Base-by-base conservation (phyloP, 371 early-diverging fungal species). In the Chytridium lagenaria region DNA sequence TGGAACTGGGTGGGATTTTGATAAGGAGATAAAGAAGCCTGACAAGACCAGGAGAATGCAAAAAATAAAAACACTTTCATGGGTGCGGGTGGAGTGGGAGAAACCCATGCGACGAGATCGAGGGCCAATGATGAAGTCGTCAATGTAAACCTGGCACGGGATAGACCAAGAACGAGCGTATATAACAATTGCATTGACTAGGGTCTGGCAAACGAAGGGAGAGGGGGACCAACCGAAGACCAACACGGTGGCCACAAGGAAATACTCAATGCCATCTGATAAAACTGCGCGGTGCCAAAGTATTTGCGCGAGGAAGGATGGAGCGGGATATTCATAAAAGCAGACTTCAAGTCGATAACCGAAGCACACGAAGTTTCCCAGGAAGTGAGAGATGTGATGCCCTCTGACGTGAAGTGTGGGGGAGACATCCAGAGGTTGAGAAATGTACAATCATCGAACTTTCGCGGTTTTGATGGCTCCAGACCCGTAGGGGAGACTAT, bases 171-270 rank as follows among this genome's bases (percentile, higher is more conserved):
- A 19, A 19, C 52, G 44, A 15, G 52, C 34, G 1, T 1, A 50
- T 2, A 26, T 1, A 7, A 68, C 68, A 28, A 68, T 68, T 2
- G 68, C 51, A 33, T 52, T 36, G 28, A 52, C 52, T 0, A 68
- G 68, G 36, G 39, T 50, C 51, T 51, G 52, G 52, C 68, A 68
- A n/a, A 68, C 52, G 68, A 30, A 68, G 26, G 68, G 33, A 12
- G 68, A 28, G 37, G 23, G 28, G 15, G 28, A 33, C 65, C 1
- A 65, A 16, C 65, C 1, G 0, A 65, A 65, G 23, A 65, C 37
- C 12, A 65, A 22, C 15, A 65, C 65, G 23, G 65, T 1, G 1
- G 65, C 28, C 5, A 65, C 36, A 38, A 65, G 37, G 65, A 33
- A 65, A 19, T 19, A 34, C 36, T 37, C 28, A n/a, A n/a, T 0